phyloP scores from a whole-genome alignment of 2,329 filamentous ascomycete genomes.

The Sphaerostilbella broomeana region DNA sequence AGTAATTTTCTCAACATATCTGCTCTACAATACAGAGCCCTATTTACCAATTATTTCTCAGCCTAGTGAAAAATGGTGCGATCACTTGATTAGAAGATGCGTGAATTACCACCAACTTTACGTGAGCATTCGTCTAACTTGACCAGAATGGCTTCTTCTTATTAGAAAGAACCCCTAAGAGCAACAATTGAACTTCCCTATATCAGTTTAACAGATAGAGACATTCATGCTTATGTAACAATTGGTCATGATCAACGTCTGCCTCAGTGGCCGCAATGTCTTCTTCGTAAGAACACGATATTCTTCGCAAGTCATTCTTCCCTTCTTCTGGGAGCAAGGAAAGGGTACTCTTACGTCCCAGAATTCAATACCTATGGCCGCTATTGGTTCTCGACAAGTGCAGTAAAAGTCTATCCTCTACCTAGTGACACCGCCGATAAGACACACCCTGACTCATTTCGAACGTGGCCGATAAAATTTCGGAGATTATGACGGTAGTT shows the following conservation, averaged over 20 bases:
- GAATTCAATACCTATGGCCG: conserved; percentile 82
- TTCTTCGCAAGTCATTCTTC: conserved; percentile 78
- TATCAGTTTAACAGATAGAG: too few relatives aligned
- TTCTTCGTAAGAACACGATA: conserved; percentile 76
- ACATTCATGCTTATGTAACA: conserved; percentile 97
- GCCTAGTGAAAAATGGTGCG: too few relatives aligned
- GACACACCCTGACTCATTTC: conserved; percentile 87
- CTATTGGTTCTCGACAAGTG: conserved; percentile 76
- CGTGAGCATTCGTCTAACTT: too few relatives aligned
- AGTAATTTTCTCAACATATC: too few relatives aligned
- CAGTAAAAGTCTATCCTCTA: conserved; percentile 87
- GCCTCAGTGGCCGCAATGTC: conserved; percentile 80
- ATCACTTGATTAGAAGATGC: too few relatives aligned
- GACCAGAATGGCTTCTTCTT: too few relatives aligned
- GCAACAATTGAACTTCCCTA: too few relatives aligned
- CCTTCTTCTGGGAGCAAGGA: conserved; percentile 89
- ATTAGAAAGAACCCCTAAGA: too few relatives aligned
- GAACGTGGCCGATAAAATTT: conserved; percentile 86
- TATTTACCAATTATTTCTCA: too few relatives aligned
- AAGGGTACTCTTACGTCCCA: conserved; percentile 85
- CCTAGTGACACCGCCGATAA: conserved; percentile 86
- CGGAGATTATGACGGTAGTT: conserved; percentile 83
- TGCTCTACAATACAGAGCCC: too few relatives aligned
- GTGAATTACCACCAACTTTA: too few relatives aligned
- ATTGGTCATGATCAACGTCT: conserved; percentile 86